Evolutionary conservation across 768 basidiomycete genomes (phyloP).

Genomic region (Kwoniella europaea): DNA sequence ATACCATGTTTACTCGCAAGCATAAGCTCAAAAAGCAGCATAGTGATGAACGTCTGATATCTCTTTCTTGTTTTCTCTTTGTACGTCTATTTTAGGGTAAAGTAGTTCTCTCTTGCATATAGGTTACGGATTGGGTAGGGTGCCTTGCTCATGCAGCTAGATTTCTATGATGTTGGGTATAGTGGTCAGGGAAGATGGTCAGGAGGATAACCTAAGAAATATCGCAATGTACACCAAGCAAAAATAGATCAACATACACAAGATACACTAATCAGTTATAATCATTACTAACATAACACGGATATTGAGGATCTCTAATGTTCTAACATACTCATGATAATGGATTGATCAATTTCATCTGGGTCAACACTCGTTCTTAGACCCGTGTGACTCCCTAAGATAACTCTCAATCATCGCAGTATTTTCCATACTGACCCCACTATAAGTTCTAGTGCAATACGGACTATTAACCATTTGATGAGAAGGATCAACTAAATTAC

Average conservation of each 20-base stretch:
- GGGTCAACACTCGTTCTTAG: neutral
- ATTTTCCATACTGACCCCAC: neutral
- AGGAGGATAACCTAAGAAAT: too few relatives aligned
- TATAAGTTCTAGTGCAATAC: neutral
- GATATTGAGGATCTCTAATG: too few relatives aligned
- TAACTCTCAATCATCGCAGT: neutral
- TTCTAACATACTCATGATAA: too few relatives aligned
- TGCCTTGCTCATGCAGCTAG: too few relatives aligned
- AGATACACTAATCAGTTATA: too few relatives aligned
- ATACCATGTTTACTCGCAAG: conserved; percentile 61
- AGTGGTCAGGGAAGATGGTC: too few relatives aligned
- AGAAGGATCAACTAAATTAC: neutral
- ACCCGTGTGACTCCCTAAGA: neutral
- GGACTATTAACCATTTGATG: neutral
- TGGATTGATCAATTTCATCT: too few relatives aligned
- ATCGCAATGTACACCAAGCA: too few relatives aligned
- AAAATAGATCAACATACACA: too few relatives aligned
- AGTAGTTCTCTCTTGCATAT: neutral
- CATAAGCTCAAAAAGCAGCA: neutral
- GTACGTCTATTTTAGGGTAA: neutral
- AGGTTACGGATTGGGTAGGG: too few relatives aligned
- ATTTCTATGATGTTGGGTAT: too few relatives aligned
- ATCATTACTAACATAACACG: too few relatives aligned
- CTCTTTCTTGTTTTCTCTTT: neutral
- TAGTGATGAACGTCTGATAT: conserved; percentile 8